Evolutionary conservation across 1,284 basidiomycete genomes (phyloP), one percentile per base, ranked within the genome.

Genomic region (Ustilago bromivora): DNA sequence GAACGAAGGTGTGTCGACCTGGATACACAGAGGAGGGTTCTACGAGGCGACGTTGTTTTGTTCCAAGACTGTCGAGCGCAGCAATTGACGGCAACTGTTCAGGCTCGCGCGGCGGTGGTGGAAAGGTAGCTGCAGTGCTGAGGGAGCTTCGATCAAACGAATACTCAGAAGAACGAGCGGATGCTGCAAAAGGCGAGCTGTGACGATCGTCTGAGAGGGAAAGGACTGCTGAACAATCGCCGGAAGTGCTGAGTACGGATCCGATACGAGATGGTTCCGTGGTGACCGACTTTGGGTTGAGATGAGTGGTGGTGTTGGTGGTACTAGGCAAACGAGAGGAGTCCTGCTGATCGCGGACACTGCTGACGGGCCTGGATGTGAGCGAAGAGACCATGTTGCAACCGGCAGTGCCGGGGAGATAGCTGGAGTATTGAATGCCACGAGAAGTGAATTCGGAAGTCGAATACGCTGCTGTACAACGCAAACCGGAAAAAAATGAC

Each of bases 311-410:
- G 57, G 31, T 40, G 58, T 6, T 56, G 51, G 47, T 56, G 61
- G 56, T 62, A 46, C 43, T 46, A 15, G 69, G 52, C 36, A 60
- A 43, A 60, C 38, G 54, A 31, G 62, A 60, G 23, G 69, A 71
- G 32, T 56, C 31, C 40, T 61, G 74, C 59, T 67, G 69, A 54
- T 71, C 69, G 56, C 74, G 68, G 46, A 76, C 57, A 56, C 74
- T 76, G 55, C 74, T 76, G 69, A 66, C 55, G 55, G 74, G 74
- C 19, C 69, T 61, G 41, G 59, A 61, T 3, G 74, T 61, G 59
- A 69, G 28, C 55, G 74, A 65, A 43, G 46, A 59, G 69, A 68
- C 66, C 74, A 76, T 76, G 51, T 59, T 76, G 74, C 53, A 41
- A 60, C 74, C 74, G 69, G 69, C 74, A n/a, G 54, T 46, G 71